A percentile compares a stretch with the other conserved stretches of the same genome.
phyloP scores from a whole-genome alignment of 306 rosid species.

The Sicyos edulis region DNA sequence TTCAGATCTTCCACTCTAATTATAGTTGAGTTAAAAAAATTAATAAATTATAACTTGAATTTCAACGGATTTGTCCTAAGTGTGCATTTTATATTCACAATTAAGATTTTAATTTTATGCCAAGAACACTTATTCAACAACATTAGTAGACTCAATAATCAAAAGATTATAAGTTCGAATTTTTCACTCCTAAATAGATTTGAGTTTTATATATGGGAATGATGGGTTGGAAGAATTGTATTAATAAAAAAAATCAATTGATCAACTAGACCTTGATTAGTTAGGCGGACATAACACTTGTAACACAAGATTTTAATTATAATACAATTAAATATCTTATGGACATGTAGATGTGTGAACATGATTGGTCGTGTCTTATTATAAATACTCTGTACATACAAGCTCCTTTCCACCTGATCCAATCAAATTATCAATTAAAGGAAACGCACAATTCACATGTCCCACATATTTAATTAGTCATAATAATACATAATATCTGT shows the following conservation, averaged over 20 bases:
- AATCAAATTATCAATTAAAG: background rate
- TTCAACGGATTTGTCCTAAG: background rate
- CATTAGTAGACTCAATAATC: too few relatives aligned
- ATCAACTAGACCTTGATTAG: background rate
- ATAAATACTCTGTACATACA: background rate
- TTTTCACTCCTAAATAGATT: too few relatives aligned
- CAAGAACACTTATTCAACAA: background rate
- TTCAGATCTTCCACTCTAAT: too few relatives aligned
- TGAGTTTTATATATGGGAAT: background rate
- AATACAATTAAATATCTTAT: background rate
- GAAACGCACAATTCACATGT: conserved; percentile 5
- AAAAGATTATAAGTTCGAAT: too few relatives aligned
- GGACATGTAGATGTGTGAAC: background rate
- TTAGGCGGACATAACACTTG: background rate
- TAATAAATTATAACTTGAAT: background rate
- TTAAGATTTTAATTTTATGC: background rate
- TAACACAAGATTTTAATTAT: background rate
- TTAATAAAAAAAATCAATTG: background rate
- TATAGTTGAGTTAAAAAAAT: too few relatives aligned
- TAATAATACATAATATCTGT: too few relatives aligned
- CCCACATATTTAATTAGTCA: conserved; percentile 13
- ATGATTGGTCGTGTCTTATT: background rate
- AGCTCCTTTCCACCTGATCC: background rate
- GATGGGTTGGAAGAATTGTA: background rate
- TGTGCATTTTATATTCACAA: too few relatives aligned